These are phyloP conservation scores for Neurospora sp. DNA, from an alignment of 495 filamentous ascomycete species.

Conservation along the genomic window DNA sequence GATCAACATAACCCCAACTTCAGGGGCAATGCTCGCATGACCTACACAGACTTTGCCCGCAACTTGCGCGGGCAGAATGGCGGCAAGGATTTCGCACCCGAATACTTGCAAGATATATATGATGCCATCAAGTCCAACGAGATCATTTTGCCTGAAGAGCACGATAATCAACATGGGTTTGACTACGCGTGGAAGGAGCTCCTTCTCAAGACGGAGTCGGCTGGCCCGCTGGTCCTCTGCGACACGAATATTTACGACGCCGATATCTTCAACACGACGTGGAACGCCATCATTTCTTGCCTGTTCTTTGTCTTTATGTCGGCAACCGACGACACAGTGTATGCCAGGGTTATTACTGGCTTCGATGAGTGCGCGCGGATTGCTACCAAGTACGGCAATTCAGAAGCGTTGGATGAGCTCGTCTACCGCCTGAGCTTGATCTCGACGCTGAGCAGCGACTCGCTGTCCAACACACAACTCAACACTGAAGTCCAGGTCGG, in stretches of 20 bases:
- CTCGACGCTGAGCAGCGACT: slow-evolving; percentile 68
- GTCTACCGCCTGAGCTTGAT: slow-evolving; percentile 82
- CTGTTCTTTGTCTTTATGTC: slow-evolving; percentile 98
- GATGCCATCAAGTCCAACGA: slow-evolving; percentile 86
- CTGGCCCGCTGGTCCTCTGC: slow-evolving; percentile 64
- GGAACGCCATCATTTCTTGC: slow-evolving; percentile 89
- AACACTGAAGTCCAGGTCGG: slow-evolving; percentile 95
- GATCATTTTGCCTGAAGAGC: slow-evolving; percentile 95
- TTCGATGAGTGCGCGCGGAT: slow-evolving; percentile 96
- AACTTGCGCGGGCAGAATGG: slow-evolving; percentile 86
- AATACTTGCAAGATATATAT: slow-evolving; percentile 82
- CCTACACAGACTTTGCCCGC: slow-evolving; percentile 62
- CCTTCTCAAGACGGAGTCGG: slow-evolving; percentile 69
- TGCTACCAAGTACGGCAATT: slow-evolving; percentile 73
- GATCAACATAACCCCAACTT: slow-evolving; percentile 92
- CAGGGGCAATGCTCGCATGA: slow-evolving; percentile 74
- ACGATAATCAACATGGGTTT: slow-evolving; percentile 91
- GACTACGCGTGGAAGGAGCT: slow-evolving; percentile 97
- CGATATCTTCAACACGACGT: slow-evolving; percentile 94
- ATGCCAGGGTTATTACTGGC: slow-evolving; percentile 81
- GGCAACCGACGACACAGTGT: slow-evolving; percentile 94
- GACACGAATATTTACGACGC: slow-evolving; percentile 93
- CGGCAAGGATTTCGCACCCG: slow-evolving; percentile 70
- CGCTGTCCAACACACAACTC: slow-evolving; percentile 68
- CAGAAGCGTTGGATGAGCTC: slow-evolving; percentile 83